Base-by-base conservation (phyloP, 2,329 filamentous ascomycete species). In the Sordariomycetes sp. region DNA sequence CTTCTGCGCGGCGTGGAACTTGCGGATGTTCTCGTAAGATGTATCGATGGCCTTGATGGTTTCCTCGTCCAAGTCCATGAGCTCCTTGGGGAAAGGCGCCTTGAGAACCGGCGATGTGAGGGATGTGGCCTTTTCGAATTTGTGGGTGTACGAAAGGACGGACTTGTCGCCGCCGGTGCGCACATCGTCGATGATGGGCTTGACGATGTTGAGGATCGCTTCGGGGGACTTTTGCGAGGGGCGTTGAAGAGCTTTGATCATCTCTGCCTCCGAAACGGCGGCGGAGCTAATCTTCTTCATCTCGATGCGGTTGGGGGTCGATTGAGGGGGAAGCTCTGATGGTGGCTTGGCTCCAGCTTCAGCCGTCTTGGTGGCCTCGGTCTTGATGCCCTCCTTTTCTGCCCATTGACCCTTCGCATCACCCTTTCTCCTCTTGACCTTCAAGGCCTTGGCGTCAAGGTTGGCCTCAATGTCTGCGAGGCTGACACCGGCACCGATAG, bases 151-250 rank as follows among this genome's bases (percentile, higher is more conserved):
- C 33, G 84, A 82, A 29, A 98, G 72, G 17, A 98, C 70, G 4
- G 86, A 88, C 48, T 82, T 82, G 59, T 98, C 92, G 34, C 92
- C 92, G 21, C 84, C 77, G 28, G 75, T 70, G 36, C 80, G 83
- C 36, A 98, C 82, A 31, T 88, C 84, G 38, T 90, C 78, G 50
- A 98, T 86, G 48, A 98, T 98, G 2, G 92, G 92, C 23, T 75
- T 78, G 39, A 94, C 86, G 34, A 96, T 90, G 42, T 79, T 79
- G 64, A 96, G 79, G 45, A 98, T 95, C 38, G 84, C 77, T 16
- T 96, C 90, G n/a, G 86, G 86, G 2, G 90, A 94, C 55, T 83
- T 87, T 53, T 98, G 92, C 1, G 90, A 94, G 6, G 92, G 92
- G 33, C 92, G 76, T 59, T 88, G 82, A 16, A 98, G 70, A 10